These are phyloP conservation scores for Eutypella sp. DNA, from an alignment of 2,329 filamentous ascomycete genomes.

Conservation along the genomic window DNA sequence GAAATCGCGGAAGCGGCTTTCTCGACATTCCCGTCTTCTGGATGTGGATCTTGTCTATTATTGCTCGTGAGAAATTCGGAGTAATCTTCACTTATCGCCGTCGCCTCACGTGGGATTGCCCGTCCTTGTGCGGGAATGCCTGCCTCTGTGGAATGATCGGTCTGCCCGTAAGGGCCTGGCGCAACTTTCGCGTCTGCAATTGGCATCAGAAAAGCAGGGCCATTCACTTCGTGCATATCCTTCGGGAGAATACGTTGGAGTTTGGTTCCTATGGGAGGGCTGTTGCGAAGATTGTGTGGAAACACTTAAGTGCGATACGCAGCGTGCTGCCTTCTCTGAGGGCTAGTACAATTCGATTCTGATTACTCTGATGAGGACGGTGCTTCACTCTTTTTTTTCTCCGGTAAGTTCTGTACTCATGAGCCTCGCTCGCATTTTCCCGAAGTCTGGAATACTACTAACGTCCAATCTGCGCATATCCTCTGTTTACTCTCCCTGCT, in stretches of 20 bases:
- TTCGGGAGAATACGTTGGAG: conserved; percentile 30
- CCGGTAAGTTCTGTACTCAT: conserved; percentile 24
- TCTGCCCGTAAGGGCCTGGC: conserved; percentile 84
- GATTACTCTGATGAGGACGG: conserved; percentile 83
- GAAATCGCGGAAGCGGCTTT: conserved; percentile 36
- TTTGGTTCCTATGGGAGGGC: conserved; percentile 75
- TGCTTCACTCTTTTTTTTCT: conserved; percentile 51
- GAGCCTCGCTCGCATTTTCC: not conserved
- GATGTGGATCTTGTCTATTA: conserved; percentile 8
- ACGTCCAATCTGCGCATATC: conserved; percentile 10
- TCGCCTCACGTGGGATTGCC: conserved; percentile 25
- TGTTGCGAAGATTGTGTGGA: conserved; percentile 88
- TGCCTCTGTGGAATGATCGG: conserved; percentile 31
- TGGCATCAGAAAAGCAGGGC: conserved; percentile 89
- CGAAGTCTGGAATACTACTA: conserved; percentile 26
- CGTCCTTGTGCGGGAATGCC: conserved; percentile 35
- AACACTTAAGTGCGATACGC: conserved; percentile 97
- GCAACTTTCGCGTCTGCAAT: conserved; percentile 77
- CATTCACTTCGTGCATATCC: conserved; percentile 28
- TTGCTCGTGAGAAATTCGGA: conserved; percentile 98
- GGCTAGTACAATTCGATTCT: conserved; percentile 77
- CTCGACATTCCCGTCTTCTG: conserved; percentile 23
- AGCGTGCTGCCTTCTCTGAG: conserved; percentile 54
- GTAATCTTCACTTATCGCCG: conserved; percentile 73
- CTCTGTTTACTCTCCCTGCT: not conserved